Conservation (phyloP, 352 stramenopile genomes). For the Albugo candida region DNA sequence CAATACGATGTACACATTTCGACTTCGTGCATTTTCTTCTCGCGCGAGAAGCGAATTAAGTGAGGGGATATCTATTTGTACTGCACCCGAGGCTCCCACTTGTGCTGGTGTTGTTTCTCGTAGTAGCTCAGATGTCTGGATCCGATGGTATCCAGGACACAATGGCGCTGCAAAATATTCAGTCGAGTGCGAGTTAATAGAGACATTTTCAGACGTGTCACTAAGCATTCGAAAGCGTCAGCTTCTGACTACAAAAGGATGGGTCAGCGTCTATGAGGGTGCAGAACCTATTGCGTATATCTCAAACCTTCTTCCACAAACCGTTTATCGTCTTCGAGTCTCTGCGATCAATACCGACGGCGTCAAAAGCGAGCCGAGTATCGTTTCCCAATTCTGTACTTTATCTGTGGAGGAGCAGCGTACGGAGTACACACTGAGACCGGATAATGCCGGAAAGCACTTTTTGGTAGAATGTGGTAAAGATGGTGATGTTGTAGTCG, state of each 20-base stretch:
- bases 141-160: constrained; percentile 70
- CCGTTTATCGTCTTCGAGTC: constrained; percentile 71
- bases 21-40: constrained; percentile 51
- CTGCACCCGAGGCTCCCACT: constrained; percentile 27
- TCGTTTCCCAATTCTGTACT: constrained; percentile 66
- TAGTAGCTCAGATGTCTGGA: constrained; percentile 21
- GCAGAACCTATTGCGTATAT: constrained; percentile 40
- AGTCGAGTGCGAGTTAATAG: constrained; percentile 57
- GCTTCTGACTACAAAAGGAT: constrained; percentile 16
- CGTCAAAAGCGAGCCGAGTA: constrained; percentile 41
- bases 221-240: not conserved
- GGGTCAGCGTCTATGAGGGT: constrained; percentile 65
- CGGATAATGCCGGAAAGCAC: constrained; percentile 28
- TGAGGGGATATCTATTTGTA: constrained; percentile 50
- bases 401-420: constrained; percentile 35
- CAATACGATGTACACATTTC: constrained; percentile 76
- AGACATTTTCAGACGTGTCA: constrained; percentile 17
- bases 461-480: constrained; percentile 55
- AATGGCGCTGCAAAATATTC: constrained; percentile 44
- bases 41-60: constrained; percentile 61
- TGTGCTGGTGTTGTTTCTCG: constrained; percentile 36
- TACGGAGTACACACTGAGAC: constrained; percentile 11
- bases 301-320: constrained; percentile 43
- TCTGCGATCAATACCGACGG: constrained; percentile 57
- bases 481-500: constrained; percentile 61